Conservation (phyloP, 768 basidiomycete genomes). For the Pulveroboletus sp. region DNA sequence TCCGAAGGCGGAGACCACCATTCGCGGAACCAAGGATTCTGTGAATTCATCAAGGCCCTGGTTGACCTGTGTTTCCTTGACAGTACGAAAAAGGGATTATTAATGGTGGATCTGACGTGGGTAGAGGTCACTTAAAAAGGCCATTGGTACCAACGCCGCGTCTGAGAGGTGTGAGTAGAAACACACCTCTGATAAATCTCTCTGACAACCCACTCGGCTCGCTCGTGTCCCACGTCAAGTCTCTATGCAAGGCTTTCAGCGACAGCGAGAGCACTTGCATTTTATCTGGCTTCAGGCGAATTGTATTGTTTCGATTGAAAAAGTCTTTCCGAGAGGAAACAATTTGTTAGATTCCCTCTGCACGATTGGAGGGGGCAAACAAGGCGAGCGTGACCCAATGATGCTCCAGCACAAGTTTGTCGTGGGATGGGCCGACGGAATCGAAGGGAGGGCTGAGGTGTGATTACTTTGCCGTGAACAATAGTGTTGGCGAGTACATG, state of each 20-base stretch:
- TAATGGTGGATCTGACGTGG: slow-evolving; percentile 76
- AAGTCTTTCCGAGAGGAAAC: slow-evolving; percentile 56
- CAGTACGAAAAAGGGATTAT: slow-evolving; percentile 71
- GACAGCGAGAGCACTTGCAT: slow-evolving; percentile 72
- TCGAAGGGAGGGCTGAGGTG: slow-evolving; percentile 55
- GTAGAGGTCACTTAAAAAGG: slow-evolving; percentile 75
- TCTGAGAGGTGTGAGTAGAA: slow-evolving; percentile 57
- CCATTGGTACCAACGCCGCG: slow-evolving; percentile 63
- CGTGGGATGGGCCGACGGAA: slow-evolving; percentile 85
- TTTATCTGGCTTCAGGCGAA: slow-evolving; percentile 87
- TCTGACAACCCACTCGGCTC: slow-evolving; percentile 41
- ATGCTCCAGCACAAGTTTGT: slow-evolving; percentile 99
- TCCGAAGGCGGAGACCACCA: slow-evolving; percentile 88
- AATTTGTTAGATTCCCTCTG: slow-evolving; percentile 94
- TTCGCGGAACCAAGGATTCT: slow-evolving; percentile 98
- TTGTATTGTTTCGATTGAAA: slow-evolving; percentile 83
- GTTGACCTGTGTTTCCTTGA: slow-evolving; percentile 88
- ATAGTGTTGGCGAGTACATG: too few species aligned
- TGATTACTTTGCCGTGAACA: too few species aligned
- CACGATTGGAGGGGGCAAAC: slow-evolving; percentile 79
- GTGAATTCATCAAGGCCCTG: slow-evolving; percentile 85
- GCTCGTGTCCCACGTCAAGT: slow-evolving; percentile 70
- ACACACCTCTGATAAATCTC: not conserved
- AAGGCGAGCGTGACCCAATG: slow-evolving; percentile 91
- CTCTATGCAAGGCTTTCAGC: slow-evolving; percentile 69